Evolutionary conservation across 495 filamentous ascomycete species (phyloP).

Genomic region (Penicillium robsamsonii): DNA sequence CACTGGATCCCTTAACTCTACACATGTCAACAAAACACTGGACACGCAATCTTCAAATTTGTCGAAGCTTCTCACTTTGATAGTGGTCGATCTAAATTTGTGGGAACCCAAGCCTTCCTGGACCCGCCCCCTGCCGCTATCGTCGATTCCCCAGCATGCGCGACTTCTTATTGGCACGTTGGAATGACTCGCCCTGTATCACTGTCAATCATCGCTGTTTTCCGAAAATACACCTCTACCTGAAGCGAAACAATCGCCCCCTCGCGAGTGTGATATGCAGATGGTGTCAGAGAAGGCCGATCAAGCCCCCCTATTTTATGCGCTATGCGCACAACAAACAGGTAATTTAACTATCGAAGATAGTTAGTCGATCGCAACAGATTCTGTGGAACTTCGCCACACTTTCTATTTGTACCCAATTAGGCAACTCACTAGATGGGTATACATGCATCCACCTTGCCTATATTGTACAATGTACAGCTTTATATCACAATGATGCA

Average conservation of each 20-base stretch:
- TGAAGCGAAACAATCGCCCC: conserved; percentile 14
- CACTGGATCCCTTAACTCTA: not conserved
- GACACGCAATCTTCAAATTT: conserved; percentile 2
- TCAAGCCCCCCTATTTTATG: conserved; percentile 2
- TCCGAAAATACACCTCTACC: conserved; percentile 9
- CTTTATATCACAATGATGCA: conserved; percentile 3
- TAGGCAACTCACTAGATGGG: not conserved
- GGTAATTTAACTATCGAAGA: not conserved
- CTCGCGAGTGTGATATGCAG: conserved; percentile 7
- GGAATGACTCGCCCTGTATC: conserved; percentile 24
- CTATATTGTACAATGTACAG: not conserved
- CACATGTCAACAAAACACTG: not conserved
- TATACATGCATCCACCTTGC: not conserved
- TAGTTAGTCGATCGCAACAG: not conserved
- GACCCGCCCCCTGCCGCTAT: conserved; percentile 32
- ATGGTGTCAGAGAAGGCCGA: not conserved
- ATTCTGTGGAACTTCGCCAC: not conserved
- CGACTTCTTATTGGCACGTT: conserved; percentile 28
- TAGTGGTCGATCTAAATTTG: conserved; percentile 27
- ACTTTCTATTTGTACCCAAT: not conserved
- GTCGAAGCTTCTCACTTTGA: conserved; percentile 8
- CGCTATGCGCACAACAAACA: not conserved
- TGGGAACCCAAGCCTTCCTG: conserved; percentile 27
- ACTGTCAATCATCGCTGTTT: conserved; percentile 11
- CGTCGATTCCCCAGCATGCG: conserved; percentile 24